These are phyloP conservation scores for Albifimbria verrucaria DNA, from an alignment of 2,329 filamentous ascomycete genomes.

Conservation along the genomic window DNA sequence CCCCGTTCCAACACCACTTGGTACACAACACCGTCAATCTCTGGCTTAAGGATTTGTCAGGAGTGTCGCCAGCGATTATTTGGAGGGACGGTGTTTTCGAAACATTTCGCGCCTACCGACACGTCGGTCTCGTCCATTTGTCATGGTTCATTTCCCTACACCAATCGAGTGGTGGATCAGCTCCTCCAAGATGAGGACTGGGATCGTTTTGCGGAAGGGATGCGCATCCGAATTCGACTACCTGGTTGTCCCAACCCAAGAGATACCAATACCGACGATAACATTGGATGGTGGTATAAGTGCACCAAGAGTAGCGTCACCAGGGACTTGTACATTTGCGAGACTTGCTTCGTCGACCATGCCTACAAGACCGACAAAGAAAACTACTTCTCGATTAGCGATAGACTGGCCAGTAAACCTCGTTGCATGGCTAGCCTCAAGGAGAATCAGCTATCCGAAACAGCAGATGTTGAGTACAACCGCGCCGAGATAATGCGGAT, in stretches of 20 bases:
- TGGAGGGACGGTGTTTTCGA: conserved; percentile 3
- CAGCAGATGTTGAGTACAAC: neutral
- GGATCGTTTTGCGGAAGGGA: conserved; percentile 2
- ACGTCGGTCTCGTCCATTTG: conserved; percentile 1
- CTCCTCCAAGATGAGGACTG: conserved; percentile 3
- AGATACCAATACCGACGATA: neutral
- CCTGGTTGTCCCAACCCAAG: neutral
- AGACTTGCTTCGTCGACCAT: conserved; percentile 4
- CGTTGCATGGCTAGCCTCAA: conserved; percentile 5
- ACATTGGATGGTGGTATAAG: conserved; percentile 3
- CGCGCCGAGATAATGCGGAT: conserved; percentile 5
- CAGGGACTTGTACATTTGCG: conserved; percentile 4
- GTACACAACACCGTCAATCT: neutral
- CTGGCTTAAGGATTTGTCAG: conserved; percentile 4
- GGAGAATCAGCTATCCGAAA: conserved; percentile 2
- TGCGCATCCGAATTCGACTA: conserved; percentile 2
- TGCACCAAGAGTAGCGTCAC: neutral
- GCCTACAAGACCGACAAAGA: conserved; percentile 5
- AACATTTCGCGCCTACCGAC: neutral
- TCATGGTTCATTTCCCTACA: conserved; percentile 2
- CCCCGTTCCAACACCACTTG: conserved; percentile 1
- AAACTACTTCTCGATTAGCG: neutral
- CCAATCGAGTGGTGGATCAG: conserved; percentile 1
- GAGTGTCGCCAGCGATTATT: conserved; percentile 4
- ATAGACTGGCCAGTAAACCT: neutral